These are phyloP conservation scores for Phialocephala sp. DNA, from an alignment of 2,329 filamentous ascomycete genomes.

Conservation along the genomic window DNA sequence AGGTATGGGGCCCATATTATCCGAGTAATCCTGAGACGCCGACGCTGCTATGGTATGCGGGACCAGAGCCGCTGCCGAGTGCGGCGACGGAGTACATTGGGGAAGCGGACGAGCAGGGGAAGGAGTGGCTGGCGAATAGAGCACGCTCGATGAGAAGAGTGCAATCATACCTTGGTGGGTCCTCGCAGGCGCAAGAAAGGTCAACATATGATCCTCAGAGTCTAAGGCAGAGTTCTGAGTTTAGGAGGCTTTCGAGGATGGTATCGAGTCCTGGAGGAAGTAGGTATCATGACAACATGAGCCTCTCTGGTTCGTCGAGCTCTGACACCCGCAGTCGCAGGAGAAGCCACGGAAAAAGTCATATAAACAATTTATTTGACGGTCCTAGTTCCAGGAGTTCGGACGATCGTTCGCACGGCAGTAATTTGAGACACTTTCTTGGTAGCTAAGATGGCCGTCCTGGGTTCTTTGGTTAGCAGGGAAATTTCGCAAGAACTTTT, in stretches of 20 bases:
- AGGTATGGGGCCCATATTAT: constrained; percentile 24
- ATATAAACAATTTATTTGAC: too few species aligned
- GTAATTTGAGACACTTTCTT: too few species aligned
- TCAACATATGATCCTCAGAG: neutral
- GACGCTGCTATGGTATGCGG: constrained; percentile 12
- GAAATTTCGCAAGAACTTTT: too few species aligned
- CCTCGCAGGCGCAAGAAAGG: neutral
- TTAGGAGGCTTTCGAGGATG: too few species aligned
- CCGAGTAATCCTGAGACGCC: neutral
- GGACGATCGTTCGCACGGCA: too few species aligned
- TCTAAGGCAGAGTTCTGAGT: neutral
- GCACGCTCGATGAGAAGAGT: neutral
- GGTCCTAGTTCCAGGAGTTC: too few species aligned
- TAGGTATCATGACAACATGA: neutral
- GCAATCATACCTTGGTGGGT: neutral
- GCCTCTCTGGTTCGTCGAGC: too few species aligned
- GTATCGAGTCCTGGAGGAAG: neutral
- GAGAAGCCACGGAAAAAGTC: too few species aligned
- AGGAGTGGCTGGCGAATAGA: constrained; percentile 1
- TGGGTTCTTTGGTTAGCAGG: too few species aligned
- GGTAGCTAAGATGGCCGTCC: too few species aligned
- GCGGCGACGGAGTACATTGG: constrained; percentile 4
- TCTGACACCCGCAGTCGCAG: too few species aligned
- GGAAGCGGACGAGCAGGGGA: constrained; percentile 10
- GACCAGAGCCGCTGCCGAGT: neutral